Conservation (phyloP, 169 alveolate species). For the Ichthyophthirius multifiliis region DNA sequence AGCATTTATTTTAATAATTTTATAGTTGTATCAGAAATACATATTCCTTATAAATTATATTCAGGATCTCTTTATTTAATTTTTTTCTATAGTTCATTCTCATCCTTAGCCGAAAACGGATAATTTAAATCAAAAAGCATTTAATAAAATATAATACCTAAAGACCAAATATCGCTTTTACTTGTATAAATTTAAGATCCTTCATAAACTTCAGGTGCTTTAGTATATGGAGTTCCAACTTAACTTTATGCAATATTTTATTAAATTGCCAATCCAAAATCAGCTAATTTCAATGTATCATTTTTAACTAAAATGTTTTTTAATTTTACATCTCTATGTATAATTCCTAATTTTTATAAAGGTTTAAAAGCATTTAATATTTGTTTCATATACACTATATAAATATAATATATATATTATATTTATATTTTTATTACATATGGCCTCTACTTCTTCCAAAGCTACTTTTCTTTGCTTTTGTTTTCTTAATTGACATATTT, state of each 20-base stretch:
- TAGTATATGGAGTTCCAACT: slow-evolving; percentile 38
- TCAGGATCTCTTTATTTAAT: slow-evolving; percentile 15
- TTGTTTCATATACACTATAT: slow-evolving; percentile 12
- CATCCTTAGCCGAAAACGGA: slow-evolving; percentile 30
- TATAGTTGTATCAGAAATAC: slow-evolving; percentile 18
- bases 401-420: background rate
- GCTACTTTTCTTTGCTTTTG: slow-evolving; percentile 2
- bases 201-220: slow-evolving; percentile 42
- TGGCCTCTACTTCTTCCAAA: slow-evolving; percentile 12
- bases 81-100: slow-evolving; percentile 23
- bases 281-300: slow-evolving; percentile 22
- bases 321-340: slow-evolving; percentile 31
- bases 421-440: background rate
- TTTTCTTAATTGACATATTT: slow-evolving; percentile 17
- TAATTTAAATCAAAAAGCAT: slow-evolving; percentile 31
- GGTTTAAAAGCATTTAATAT: slow-evolving; percentile 29
- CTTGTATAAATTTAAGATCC: slow-evolving; percentile 20
- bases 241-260: slow-evolving; percentile 19
- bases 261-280: slow-evolving; percentile 25
- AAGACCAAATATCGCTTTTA: slow-evolving; percentile 41
- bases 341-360: slow-evolving; percentile 12
- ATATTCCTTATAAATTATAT: background rate
- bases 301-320: slow-evolving; percentile 29
- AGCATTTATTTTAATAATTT: slow-evolving; percentile 22
- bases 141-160: slow-evolving; percentile 32